phyloP scores from a whole-genome alignment of 768 basidiomycete genomes.

The Serendipita indica region DNA sequence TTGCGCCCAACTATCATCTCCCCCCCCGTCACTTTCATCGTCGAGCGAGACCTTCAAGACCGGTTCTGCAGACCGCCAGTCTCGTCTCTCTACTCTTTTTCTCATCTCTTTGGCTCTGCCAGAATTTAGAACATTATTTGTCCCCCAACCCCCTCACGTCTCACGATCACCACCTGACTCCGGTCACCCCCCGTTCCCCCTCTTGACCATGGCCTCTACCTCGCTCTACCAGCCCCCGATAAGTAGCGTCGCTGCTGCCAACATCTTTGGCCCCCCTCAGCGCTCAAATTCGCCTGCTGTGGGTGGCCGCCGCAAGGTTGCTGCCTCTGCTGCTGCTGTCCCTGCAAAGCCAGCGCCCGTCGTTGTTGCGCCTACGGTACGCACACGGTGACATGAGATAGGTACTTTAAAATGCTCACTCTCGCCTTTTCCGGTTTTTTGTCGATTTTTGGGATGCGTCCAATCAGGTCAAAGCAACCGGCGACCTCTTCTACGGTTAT shows the following conservation, averaged over 20 bases:
- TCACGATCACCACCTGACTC: too few relatives aligned
- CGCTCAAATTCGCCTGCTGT: conserved; percentile 7
- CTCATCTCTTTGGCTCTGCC: too few relatives aligned
- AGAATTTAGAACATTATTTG: too few relatives aligned
- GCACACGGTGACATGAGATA: not conserved
- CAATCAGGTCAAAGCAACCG: conserved; percentile 10
- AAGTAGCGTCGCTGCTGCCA: not conserved
- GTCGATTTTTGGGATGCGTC: not conserved
- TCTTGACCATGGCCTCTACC: not conserved
- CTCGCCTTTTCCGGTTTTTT: not conserved
- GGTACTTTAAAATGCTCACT: not conserved
- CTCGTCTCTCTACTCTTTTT: too few relatives aligned
- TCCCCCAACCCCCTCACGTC: too few relatives aligned
- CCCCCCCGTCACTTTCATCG: too few relatives aligned
- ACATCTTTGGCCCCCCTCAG: not conserved
- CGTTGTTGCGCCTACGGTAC: too few relatives aligned
- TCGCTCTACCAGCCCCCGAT: not conserved
- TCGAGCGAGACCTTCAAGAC: too few relatives aligned
- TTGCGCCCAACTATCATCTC: too few relatives aligned
- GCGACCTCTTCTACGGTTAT: conserved; percentile 48
- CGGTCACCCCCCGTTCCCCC: not conserved
- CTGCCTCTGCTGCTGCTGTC: not conserved
- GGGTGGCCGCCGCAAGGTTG: not conserved
- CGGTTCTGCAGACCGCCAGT: too few relatives aligned
- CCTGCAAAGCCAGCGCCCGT: not conserved